Conservation (phyloP, 2,329 filamentous ascomycete genomes). For the Fusarium verrucosum region DNA sequence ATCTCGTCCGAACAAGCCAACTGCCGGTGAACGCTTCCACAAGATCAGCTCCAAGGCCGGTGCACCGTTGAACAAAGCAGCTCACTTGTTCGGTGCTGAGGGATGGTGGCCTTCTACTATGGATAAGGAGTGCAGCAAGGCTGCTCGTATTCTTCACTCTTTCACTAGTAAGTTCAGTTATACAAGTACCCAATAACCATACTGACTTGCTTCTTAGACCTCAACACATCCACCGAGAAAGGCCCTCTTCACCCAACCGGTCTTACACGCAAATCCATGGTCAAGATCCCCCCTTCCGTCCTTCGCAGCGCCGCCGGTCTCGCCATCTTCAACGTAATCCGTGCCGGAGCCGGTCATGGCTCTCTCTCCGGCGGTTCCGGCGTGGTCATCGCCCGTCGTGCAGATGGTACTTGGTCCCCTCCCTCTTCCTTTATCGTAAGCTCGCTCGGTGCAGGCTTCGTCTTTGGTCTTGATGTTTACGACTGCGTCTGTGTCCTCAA, state of each 20-base stretch:
- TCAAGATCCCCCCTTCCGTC: conserved; percentile 55
- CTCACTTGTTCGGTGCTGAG: conserved; percentile 75
- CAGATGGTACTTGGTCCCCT: conserved; percentile 73
- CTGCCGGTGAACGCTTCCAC: conserved; percentile 68
- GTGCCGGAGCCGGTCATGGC: conserved; percentile 64
- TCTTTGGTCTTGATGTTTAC: conserved; percentile 78
- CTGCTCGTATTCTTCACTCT: conserved; percentile 75
- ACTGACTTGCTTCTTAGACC: conserved; percentile 32
- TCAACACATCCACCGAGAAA: conserved; percentile 29
- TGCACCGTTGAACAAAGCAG: conserved; percentile 72
- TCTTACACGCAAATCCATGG: conserved; percentile 47
- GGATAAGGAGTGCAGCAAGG: conserved; percentile 80
- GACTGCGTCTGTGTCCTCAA: conserved; percentile 82
- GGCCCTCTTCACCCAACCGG: conserved; percentile 48
- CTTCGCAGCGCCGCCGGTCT: conserved; percentile 66
- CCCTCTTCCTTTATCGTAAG: conserved; percentile 77
- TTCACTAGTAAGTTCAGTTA: conserved; percentile 67
- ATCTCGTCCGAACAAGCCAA: conserved; percentile 43
- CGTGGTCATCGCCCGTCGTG: conserved; percentile 64
- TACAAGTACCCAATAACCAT: not conserved
- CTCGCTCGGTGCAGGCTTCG: conserved; percentile 74
- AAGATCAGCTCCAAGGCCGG: conserved; percentile 72
- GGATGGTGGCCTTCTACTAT: conserved; percentile 80
- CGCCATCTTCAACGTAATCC: conserved; percentile 71
- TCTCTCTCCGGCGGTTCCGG: conserved; percentile 69